A percentile compares a stretch with the other conserved stretches of the same genome.
Evolutionary conservation across 2,329 filamentous ascomycete genomes (phyloP).

Genomic region (Sporothrix mexicana): DNA sequence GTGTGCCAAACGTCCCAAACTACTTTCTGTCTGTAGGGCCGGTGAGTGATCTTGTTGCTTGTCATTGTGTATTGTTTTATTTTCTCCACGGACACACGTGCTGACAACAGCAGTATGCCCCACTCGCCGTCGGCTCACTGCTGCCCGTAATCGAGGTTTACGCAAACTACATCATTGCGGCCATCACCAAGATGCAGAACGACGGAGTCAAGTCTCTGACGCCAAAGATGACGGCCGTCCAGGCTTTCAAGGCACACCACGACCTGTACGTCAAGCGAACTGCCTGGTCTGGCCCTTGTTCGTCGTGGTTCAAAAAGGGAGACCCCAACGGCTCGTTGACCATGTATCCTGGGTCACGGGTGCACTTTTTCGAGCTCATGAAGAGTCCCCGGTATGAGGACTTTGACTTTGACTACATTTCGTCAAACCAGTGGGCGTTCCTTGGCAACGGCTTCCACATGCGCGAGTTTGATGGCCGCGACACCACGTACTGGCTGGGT

Average conservation of each 20-base stretch:
- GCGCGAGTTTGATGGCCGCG: constrained; percentile 23
- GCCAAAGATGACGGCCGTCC: not conserved
- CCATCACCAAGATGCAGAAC: constrained; percentile 3
- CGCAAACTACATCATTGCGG: constrained; percentile 4
- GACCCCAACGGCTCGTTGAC: constrained; percentile 36
- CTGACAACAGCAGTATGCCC: constrained; percentile 3
- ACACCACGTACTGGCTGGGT: constrained; percentile 47
- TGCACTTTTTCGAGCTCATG: constrained; percentile 19
- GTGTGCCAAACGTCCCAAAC: constrained; percentile 43
- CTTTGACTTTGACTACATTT: not conserved
- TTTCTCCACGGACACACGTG: no score
- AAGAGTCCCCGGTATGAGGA: constrained; percentile 19
- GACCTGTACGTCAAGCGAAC: constrained; percentile 42
- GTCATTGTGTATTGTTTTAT: no score
- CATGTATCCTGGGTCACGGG: constrained; percentile 23
- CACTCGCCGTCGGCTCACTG: constrained; percentile 19
- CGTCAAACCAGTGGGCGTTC: constrained; percentile 46
- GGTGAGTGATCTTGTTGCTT: no score
- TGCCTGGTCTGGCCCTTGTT: constrained; percentile 42
- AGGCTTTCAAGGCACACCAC: constrained; percentile 40
- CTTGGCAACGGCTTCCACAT: constrained; percentile 9
- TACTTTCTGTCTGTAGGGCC: constrained; percentile 29
- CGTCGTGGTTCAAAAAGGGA: constrained; percentile 41
- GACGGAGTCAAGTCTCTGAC: not conserved
- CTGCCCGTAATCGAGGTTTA: constrained; percentile 25